Base-by-base conservation (phyloP, 2,329 filamentous ascomycete genomes). In the Apiospora hydei region DNA sequence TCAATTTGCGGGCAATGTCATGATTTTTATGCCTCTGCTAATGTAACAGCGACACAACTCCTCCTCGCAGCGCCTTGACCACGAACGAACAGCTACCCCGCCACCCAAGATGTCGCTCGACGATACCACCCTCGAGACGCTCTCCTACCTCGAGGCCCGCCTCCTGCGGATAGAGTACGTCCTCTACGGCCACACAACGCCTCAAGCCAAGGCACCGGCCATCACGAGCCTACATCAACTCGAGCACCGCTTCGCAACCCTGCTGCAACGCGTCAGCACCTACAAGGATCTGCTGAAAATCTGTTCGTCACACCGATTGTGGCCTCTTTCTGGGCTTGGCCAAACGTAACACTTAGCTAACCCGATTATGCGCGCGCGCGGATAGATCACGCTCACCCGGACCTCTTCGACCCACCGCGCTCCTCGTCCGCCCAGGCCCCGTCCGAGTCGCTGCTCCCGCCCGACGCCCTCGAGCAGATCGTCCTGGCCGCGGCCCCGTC, bases 221-320 rank as follows among this genome's bases (percentile, higher is more conserved):
- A 76, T 82, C 34, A 81, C 83, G 26, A 82, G 84, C 57, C 80
- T 90, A 57, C 84, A 84, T 71, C 83, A 87, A 51, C 83, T 91
- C 0, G 88, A 91, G 75, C 84, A 83, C 69, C 87, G 88, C 38
- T 88, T 91, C 77, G 82, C 84, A 18, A 78, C 80, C 44, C 82
- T 91, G 8, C 75, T 88, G 7, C 86, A 86, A 43, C 43, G 41
- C 70, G 82, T 88, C 46, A 87, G 88, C 69, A 88, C 89, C 71
- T 91, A 91, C 75, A 85, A 84, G 41, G 89, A 91, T 75, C 83
- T 91, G 8, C 82, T 91, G 49, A 88, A 87, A 77, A 88, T 91
- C 38, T 90, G 89, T 91, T 44, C 68, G 66, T 47, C 44, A 47
- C 66, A 26, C 41, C 66, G 44, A 67, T 3, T 10, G 6, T 49